These are phyloP conservation scores for Neurospora sp. DNA, from an alignment of 495 filamentous ascomycete species.

Conservation along the genomic window DNA sequence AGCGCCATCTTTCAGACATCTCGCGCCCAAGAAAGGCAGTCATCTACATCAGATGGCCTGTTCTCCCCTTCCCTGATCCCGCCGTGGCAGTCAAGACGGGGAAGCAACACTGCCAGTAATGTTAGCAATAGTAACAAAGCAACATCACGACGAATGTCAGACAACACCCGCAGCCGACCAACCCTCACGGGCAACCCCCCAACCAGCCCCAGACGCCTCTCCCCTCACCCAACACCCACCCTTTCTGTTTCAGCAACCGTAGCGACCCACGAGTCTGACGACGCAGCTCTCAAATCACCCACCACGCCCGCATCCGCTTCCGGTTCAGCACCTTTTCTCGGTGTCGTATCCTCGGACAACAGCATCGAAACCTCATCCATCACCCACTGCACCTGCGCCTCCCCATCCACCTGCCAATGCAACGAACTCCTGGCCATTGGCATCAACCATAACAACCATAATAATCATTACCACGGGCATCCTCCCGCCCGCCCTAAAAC, in stretches of 20 bases:
- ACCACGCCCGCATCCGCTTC: background rate
- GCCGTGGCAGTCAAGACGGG: background rate
- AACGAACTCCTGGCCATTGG: background rate
- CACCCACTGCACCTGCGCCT: slow-evolving; percentile 2
- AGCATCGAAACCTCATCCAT: background rate
- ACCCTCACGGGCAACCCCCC: background rate
- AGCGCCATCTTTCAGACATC: slow-evolving; percentile 1
- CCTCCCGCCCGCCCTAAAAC: background rate
- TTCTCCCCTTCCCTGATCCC: background rate
- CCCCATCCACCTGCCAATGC: background rate
- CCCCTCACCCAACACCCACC: background rate
- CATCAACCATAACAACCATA: background rate
- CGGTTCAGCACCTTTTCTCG: background rate
- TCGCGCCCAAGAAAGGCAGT: background rate
- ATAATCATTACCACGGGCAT: background rate
- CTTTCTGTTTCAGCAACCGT: background rate
- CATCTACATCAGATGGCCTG: background rate
- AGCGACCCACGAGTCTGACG: background rate
- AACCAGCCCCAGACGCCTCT: background rate
- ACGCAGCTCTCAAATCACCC: background rate
- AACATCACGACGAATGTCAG: background rate
- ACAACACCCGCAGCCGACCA: background rate
- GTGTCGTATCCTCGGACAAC: background rate
- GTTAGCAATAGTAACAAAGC: background rate
- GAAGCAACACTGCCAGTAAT: background rate